A percentile compares a stretch with the other conserved stretches of the same genome.
Conservation (phyloP, 2,329 filamentous ascomycete genomes). For the Cercospora sesami region DNA sequence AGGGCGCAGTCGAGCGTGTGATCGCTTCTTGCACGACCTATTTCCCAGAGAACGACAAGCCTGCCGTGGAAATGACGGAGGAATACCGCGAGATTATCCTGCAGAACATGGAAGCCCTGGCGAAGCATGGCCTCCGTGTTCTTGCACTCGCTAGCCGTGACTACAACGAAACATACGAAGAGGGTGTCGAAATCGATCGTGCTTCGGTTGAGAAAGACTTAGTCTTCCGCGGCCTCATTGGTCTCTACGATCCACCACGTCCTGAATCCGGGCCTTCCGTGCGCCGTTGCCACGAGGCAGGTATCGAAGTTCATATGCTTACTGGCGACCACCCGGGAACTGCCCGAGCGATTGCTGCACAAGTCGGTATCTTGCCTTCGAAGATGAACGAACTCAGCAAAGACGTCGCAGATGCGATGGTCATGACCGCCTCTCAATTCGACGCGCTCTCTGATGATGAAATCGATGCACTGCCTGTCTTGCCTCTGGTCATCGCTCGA, state of each 20-base stretch:
- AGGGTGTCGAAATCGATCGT: constrained; percentile 56
- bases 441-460: constrained; percentile 70
- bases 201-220: constrained; percentile 66
- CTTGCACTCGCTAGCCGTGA: constrained; percentile 61
- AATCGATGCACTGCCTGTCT: constrained; percentile 70
- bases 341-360: constrained; percentile 72
- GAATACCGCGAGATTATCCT: constrained; percentile 58
- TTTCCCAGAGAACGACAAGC: constrained; percentile 34
- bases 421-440: constrained; percentile 64
- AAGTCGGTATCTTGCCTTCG: constrained; percentile 72
- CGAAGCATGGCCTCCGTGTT: constrained; percentile 63
- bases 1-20: constrained; percentile 70
- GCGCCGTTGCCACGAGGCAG: constrained; percentile 67
- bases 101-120: constrained; percentile 68
- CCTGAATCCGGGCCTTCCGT: constrained; percentile 75
- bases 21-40: constrained; percentile 61
- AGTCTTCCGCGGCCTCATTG: constrained; percentile 75
- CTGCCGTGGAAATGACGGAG: constrained; percentile 55
- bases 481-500: constrained; percentile 79
- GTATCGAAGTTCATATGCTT: constrained; percentile 79
- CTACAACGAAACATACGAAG: constrained; percentile 42
- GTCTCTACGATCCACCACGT: constrained; percentile 83
- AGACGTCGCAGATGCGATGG: constrained; percentile 65
- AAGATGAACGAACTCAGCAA: constrained; percentile 62
- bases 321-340: constrained; percentile 81